Evolutionary conservation across 2,329 filamentous ascomycete genomes (phyloP).

Genomic region (Diaporthe citri): DNA sequence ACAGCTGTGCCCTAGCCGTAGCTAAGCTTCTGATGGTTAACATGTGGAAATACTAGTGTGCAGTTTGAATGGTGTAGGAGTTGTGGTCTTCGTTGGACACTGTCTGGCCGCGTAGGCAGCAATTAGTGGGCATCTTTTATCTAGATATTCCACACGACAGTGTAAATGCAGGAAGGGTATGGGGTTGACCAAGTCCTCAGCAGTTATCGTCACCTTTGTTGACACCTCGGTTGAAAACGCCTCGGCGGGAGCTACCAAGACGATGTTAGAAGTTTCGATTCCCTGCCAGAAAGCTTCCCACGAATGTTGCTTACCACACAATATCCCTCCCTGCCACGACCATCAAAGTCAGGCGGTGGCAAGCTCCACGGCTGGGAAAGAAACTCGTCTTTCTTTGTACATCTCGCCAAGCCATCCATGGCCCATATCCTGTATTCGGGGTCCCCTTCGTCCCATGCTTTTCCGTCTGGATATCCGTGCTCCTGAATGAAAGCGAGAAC

Average conservation of each 20-base stretch:
- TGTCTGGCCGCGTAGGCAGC: no score
- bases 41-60: no score
- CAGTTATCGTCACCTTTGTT: no score
- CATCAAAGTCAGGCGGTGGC: neutral
- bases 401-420: neutral
- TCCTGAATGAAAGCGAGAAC: neutral
- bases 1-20: no score
- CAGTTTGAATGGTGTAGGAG: no score
- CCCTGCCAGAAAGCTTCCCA: neutral
- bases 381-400: neutral
- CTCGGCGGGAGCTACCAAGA: neutral
- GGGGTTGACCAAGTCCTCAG: no score
- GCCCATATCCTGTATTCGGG: neutral
- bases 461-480: neutral
- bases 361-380: neutral
- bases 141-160: no score
- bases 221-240: no score
- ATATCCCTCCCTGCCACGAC: neutral
- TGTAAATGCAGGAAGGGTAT: no score
- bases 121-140: no score
- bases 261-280: neutral
- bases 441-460: neutral
- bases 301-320: neutral
- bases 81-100: no score
- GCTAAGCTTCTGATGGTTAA: no score